Evolutionary conservation across 108 stramenopile genomes (phyloP).

Genomic region (Pseudonitzschia multistriata): DNA sequence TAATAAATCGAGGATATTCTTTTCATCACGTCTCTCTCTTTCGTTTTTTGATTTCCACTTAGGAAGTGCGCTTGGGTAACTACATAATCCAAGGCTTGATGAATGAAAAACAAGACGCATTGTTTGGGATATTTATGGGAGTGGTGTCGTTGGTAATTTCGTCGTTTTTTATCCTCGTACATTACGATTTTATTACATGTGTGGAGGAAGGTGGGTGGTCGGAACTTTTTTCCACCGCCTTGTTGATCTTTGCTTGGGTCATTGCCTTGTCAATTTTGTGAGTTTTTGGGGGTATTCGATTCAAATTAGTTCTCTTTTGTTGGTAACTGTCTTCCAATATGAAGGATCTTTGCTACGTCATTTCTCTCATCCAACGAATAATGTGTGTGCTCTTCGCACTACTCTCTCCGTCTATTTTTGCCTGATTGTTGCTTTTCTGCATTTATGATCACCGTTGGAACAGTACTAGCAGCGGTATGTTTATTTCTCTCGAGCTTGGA

Average conservation of each 20-base stretch:
- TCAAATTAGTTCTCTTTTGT: neutral
- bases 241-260: slow-evolving; percentile 39
- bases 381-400: no score
- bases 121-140: slow-evolving; percentile 50
- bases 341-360: no score
- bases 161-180: slow-evolving; percentile 54
- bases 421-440: no score
- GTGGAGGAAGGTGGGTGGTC: slow-evolving; percentile 46
- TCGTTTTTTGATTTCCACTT: neutral
- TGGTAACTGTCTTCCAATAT: no score
- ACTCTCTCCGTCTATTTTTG: no score
- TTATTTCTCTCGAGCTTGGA: no score
- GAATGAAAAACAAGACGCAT: slow-evolving; percentile 28
- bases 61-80: neutral
- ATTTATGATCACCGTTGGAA: no score
- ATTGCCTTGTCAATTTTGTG: slow-evolving; percentile 33
- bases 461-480: no score
- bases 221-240: slow-evolving; percentile 34
- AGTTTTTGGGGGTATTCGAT: neutral
- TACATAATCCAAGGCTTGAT: neutral
- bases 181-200: slow-evolving; percentile 59
- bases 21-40: neutral
- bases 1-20: neutral
- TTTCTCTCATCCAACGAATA: no score
- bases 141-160: slow-evolving; percentile 37